phyloP scores from a whole-genome alignment of 2,329 filamentous ascomycete genomes.

The Gnomoniopsis smithogilvyi region DNA sequence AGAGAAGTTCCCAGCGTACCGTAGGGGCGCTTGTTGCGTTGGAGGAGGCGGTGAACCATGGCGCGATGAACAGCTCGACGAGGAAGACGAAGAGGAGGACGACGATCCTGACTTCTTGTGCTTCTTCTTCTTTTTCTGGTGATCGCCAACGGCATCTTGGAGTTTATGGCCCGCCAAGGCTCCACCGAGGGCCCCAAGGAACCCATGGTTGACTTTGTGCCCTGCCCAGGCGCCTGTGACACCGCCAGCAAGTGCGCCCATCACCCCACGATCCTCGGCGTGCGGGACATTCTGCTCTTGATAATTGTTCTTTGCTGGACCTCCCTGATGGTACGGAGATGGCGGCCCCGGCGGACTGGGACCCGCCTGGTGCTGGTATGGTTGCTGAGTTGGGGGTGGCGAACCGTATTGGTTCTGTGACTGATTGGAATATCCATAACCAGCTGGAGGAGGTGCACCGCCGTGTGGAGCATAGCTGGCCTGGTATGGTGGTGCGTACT shows the following conservation, averaged over 20 bases:
- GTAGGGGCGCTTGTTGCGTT: background rate
- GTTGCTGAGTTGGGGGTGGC: background rate
- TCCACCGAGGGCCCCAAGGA: slow-evolving; percentile 44
- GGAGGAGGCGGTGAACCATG: background rate
- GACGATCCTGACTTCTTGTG: slow-evolving; percentile 26
- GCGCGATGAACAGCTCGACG: background rate
- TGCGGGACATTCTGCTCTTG: background rate
- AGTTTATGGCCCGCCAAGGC: slow-evolving; percentile 42
- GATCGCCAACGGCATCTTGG: slow-evolving; percentile 34
- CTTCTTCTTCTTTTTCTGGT: slow-evolving; percentile 36
- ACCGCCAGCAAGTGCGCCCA: slow-evolving; percentile 42
- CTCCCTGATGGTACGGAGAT: background rate
- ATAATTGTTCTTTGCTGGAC: background rate
- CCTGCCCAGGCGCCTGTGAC: slow-evolving; percentile 42
- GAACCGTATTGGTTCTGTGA: slow-evolving; percentile 3
- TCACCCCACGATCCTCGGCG: slow-evolving; percentile 35
- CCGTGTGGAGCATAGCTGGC: background rate
- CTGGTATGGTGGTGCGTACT: slow-evolving; percentile 3
- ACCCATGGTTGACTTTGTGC: slow-evolving; percentile 43
- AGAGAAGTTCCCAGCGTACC: slow-evolving; percentile 18
- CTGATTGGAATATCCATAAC: background rate
- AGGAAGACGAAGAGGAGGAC: background rate
- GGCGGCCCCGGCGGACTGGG: background rate
- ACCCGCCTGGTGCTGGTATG: slow-evolving; percentile 3
- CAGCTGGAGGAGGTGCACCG: background rate